Base-by-base conservation (phyloP, 495 filamentous ascomycete genomes). In the Clohesyomyces aquaticus region DNA sequence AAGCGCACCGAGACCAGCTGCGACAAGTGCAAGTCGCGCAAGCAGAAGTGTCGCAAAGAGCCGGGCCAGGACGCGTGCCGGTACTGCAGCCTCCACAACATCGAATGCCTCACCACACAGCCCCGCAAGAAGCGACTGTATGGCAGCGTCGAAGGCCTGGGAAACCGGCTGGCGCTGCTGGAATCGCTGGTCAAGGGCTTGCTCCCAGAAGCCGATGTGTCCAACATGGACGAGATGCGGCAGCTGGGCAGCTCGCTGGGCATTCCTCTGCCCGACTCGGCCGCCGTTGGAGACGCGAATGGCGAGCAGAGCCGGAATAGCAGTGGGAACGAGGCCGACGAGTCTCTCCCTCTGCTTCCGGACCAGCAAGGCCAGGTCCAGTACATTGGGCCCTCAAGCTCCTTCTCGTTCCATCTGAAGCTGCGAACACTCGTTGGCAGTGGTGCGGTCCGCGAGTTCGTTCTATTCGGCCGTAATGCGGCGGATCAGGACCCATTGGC, bases 71-170 rank as follows among this genome's bases (percentile, higher is more conserved):
- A 73, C 10, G 63, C 74, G 8, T 81, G 79, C 63, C 73, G 73
- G 51, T 73, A 74, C 49, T 81, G 79, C 55, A 35, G 72, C 48
- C 70, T 76, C 45, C 73, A 73, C 22, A 71, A 74, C n/a, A 73
- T 78, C 38, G 73, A 71, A 35, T 82, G 79, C 59, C 72, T 76
- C 45, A 78, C 77, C 14, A 79, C 77, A 0, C 68, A 80, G 61
- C 78, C 77, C 22, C 75, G 79, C 14, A 82, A 82, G 68, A 76
- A 77, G 49, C 68, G 78, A 49, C 75, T 82, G 19, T 80, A 80
- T 50, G 79, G 79, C 11, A 82, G 79, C 63, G 78, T 82, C n/a
- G 79, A 82, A 58, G 77, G 73, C 29, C 66, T 82, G 49, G 77
- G 78, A 46, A 71, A 72, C 46, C 71, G 79, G 56, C 78, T 79